These are phyloP conservation scores for Aciculosporium take DNA, from an alignment of 2,329 filamentous ascomycete species.

Conservation along the genomic window DNA sequence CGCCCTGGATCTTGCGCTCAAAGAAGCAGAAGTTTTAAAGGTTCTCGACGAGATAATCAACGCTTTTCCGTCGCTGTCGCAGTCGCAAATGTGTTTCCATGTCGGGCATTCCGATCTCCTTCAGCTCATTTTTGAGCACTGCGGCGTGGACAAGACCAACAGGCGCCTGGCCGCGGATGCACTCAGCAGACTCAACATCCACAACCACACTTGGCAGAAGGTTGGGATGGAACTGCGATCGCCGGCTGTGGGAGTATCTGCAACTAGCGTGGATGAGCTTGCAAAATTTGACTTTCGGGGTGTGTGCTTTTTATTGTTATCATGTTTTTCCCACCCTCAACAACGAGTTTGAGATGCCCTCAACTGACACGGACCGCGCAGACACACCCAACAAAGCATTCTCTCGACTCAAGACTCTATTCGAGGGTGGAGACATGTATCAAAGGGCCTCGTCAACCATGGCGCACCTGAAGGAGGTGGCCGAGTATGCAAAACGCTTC, in stretches of 20 bases:
- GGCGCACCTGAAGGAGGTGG: slow-evolving; percentile 65
- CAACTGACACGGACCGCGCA: slow-evolving; percentile 16
- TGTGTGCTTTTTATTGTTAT: slow-evolving; percentile 18
- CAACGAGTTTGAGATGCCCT: too few relatives aligned
- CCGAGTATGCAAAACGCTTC: slow-evolving; percentile 62
- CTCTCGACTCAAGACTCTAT: slow-evolving; percentile 41
- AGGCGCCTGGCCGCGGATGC: slow-evolving; percentile 65
- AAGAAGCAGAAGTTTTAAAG: slow-evolving; percentile 88
- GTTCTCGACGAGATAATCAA: slow-evolving; percentile 83
- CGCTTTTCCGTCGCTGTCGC: slow-evolving; percentile 60
- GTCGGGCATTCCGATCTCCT: slow-evolving; percentile 80
- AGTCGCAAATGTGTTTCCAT: slow-evolving; percentile 71
- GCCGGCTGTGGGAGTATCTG: slow-evolving; percentile 66
- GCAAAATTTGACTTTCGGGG: slow-evolving; percentile 82
- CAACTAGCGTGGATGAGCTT: slow-evolving; percentile 81
- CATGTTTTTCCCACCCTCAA: background rate
- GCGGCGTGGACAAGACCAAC: slow-evolving; percentile 56
- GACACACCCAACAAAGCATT: slow-evolving; percentile 44
- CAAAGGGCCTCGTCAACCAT: slow-evolving; percentile 64
- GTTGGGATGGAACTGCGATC: slow-evolving; percentile 70
- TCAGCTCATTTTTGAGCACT: slow-evolving; percentile 79
- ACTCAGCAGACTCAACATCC: slow-evolving; percentile 75
- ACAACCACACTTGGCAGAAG: slow-evolving; percentile 67
- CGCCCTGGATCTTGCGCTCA: slow-evolving; percentile 67
- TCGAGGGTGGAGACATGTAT: slow-evolving; percentile 50